A percentile compares a stretch with the other conserved stretches of the same genome.
These are phyloP conservation scores for Pugionium dolabratum DNA, from an alignment of 345 rosid species.

Conservation along the genomic window DNA sequence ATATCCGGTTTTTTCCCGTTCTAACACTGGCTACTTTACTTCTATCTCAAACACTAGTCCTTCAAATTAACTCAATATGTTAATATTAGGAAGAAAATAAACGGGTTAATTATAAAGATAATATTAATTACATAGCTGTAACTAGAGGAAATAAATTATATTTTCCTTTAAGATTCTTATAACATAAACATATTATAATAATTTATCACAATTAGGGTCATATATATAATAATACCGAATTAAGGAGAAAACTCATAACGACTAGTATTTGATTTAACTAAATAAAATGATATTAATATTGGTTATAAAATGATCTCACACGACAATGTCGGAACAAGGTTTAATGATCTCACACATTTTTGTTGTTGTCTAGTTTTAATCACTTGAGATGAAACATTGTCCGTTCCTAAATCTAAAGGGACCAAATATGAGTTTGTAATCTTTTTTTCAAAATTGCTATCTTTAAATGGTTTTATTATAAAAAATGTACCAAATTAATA, in stretches of 20 bases:
- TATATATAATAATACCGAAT: not conserved
- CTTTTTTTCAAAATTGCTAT: too few species aligned
- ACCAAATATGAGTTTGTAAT: too few species aligned
- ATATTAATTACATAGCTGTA: not conserved
- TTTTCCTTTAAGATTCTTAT: not conserved
- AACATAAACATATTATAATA: not conserved
- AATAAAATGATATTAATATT: not conserved
- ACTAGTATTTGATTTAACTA: not conserved
- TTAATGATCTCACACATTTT: not conserved
- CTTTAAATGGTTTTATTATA: too few species aligned
- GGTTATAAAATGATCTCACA: constrained; percentile 5
- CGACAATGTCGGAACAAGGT: constrained; percentile 9
- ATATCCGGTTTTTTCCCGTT: too few species aligned
- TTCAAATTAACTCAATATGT: not conserved
- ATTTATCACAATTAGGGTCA: constrained; percentile 1
- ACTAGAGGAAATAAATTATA: not conserved
- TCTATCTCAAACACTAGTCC: constrained; percentile 29
- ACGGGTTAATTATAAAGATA: not conserved
- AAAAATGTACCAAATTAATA: too few species aligned
- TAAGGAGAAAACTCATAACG: not conserved
- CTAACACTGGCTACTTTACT: too few species aligned
- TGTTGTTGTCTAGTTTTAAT: constrained; percentile 5
- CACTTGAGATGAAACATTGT: not conserved
- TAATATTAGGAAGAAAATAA: not conserved
- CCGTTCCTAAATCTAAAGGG: too few species aligned